Evolutionary conservation across 2,329 filamentous ascomycete species (phyloP), one percentile per base, ranked within the genome.

Genomic region (Aspergillus aculeatinus): DNA sequence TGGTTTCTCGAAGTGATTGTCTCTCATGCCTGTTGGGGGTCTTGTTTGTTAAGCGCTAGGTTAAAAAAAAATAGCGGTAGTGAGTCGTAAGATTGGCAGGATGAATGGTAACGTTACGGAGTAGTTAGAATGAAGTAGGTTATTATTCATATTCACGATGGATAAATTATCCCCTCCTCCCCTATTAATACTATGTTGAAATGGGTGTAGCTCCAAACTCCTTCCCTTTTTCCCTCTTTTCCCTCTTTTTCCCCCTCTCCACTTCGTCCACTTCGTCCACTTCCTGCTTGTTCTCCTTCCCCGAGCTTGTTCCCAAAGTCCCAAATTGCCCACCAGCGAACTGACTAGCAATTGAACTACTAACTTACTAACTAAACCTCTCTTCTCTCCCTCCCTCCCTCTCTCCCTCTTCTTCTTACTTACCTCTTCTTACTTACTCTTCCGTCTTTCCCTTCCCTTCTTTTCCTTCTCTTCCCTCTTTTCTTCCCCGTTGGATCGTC

Each of bases 391-490:
- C 31, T 44, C 47, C 35, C 54, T 47, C 31, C 33, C 55, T 16
- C 23, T 39, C 44, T 57, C 21, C 33, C 27, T 33, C 56, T 27
- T 23, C 23, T 23, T 23, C 23, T 23, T 23, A 21, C 21, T 2
- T 61, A 44, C 42, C 52, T 31, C 23, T 63, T 57, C 47, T 57
- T 33, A 49, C 52, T 53, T 51, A 52, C 55, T 59, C 60, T 59
- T 53, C 52, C 44, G 48, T 49, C 53, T 50, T 54, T 62, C 52
- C 50, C 23, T 48, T 52, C 57, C 42, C 33, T 59, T 51, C 48
- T 51, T 54, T 42, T n/a, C 44, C 42, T 55, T 54, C 51, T 39
- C 64, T 64, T 59, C 62, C 62, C 60, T 66, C 33, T 35, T 64
- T 61, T 60, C 16, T 44, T 44, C 39, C 39, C 39, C 16, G 39